Conservation (phyloP, 129 eudicot genomes). For the sunflower (Helianthus annuus) region DNA sequence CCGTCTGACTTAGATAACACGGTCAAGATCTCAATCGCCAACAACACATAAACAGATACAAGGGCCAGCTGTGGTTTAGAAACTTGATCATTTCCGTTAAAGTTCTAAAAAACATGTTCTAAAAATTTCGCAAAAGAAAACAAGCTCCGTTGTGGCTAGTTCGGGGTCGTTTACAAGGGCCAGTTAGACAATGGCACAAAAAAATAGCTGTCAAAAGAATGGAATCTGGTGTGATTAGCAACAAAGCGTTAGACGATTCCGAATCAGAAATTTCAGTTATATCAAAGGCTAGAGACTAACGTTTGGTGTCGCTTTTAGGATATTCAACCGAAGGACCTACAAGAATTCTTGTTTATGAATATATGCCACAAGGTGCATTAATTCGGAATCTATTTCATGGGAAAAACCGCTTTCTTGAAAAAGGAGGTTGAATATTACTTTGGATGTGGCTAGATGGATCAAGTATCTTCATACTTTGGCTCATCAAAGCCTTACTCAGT, state of each 20-base stretch:
- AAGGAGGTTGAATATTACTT: conserved; percentile 82
- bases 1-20: conserved; percentile 39
- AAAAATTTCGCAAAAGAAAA: conserved; percentile 58
- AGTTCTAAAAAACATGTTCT: conserved; percentile 51
- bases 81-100: conserved; percentile 52
- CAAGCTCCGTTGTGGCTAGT: conserved; percentile 74
- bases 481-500: conserved; percentile 86
- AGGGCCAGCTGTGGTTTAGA: conserved; percentile 28
- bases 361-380: conserved; percentile 75
- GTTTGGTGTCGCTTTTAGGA: conserved; percentile 67
- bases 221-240: conserved; percentile 56
- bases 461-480: conserved; percentile 88
- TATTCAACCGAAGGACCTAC: conserved; percentile 61
- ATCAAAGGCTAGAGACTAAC: conserved; percentile 67
- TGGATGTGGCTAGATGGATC: conserved; percentile 97
- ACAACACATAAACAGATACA: conserved; percentile 24
- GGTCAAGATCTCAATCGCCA: conserved; percentile 51
- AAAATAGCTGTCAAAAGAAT: conserved; percentile 71
- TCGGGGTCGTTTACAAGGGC: conserved; percentile 74
- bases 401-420: conserved; percentile 93
- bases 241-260: conserved; percentile 70
- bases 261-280: conserved; percentile 71
- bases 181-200: conserved; percentile 62
- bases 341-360: conserved; percentile 74
- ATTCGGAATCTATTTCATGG: conserved; percentile 63